A percentile compares a stretch with the other conserved stretches of the same genome.
phyloP scores from a whole-genome alignment of 495 filamentous ascomycete species.

The Penicillium soppii region DNA sequence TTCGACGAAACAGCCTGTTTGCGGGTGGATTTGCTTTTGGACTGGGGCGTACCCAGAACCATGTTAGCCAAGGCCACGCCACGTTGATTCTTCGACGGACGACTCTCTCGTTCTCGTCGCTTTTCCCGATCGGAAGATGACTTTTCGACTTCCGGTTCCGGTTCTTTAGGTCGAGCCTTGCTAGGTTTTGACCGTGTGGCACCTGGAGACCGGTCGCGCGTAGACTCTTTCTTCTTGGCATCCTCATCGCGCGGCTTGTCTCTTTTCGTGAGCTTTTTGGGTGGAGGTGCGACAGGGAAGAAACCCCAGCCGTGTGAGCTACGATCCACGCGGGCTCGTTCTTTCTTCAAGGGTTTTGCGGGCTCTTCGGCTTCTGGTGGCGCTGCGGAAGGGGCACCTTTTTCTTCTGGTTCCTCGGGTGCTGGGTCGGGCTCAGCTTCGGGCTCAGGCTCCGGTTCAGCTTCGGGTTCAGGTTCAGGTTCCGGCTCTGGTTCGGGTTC shows the following conservation, averaged over 20 bases:
- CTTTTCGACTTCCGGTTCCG: constrained; percentile 51
- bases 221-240: constrained; percentile 17
- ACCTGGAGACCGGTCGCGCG: constrained; percentile 20
- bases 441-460: constrained; percentile 17
- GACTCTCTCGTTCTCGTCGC: constrained; percentile 40
- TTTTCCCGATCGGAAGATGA: constrained; percentile 58
- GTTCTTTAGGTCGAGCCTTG: constrained; percentile 36
- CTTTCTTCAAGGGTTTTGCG: constrained; percentile 54
- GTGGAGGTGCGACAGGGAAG: constrained; percentile 52
- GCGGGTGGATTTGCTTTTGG: constrained; percentile 49
- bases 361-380: constrained; percentile 47
- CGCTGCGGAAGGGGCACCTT: constrained; percentile 50
- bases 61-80: constrained; percentile 51
- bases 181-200: constrained; percentile 51
- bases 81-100: constrained; percentile 41
- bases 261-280: constrained; percentile 34
- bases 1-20: constrained; percentile 35
- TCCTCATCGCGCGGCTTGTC: constrained; percentile 34
- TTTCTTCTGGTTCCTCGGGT: constrained; percentile 16
- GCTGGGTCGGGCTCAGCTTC: constrained; percentile 7
- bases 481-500: constrained; percentile 26
- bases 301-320: constrained; percentile 54
- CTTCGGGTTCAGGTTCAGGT: constrained; percentile 13
- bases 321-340: constrained; percentile 56
- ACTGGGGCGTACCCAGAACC: constrained; percentile 49